phyloP scores from a whole-genome alignment of 306 rosid species.

The Comarum palustre region DNA sequence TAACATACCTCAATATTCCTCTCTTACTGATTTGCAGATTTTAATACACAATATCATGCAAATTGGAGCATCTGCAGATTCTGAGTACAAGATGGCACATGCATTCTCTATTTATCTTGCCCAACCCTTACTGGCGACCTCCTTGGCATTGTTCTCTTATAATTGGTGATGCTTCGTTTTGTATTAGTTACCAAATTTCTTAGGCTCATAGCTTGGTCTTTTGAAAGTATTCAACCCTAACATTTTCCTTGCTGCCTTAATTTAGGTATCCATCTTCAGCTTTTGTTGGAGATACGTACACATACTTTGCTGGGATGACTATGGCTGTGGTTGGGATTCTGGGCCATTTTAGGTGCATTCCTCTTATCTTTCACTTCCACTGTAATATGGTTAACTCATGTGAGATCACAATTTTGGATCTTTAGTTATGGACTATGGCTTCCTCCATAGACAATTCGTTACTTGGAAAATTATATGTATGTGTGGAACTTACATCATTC shows the following conservation, averaged over 20 bases:
- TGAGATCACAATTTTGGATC: not conserved
- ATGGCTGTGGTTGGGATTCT: slow-evolving; percentile 94
- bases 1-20: not conserved
- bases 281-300: slow-evolving; percentile 94
- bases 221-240: slow-evolving; percentile 21
- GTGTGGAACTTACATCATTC: not conserved
- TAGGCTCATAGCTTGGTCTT: slow-evolving; percentile 14
- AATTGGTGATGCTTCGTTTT: slow-evolving; percentile 50
- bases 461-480: not conserved
- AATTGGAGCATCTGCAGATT: slow-evolving; percentile 71
- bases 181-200: slow-evolving; percentile 9
- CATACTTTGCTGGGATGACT: slow-evolving; percentile 98
- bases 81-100: slow-evolving; percentile 78
- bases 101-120: slow-evolving; percentile 75
- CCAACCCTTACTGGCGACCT: slow-evolving; percentile 81
- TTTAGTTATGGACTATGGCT: not conserved
- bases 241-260: slow-evolving; percentile 24
- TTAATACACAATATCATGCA: slow-evolving; percentile 76
- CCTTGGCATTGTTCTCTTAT: slow-evolving; percentile 65
- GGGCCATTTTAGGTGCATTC: slow-evolving; percentile 81
- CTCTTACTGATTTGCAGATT: slow-evolving; percentile 48
- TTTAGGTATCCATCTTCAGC: slow-evolving; percentile 91
- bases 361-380: slow-evolving; percentile 7
- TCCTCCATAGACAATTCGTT: not conserved
- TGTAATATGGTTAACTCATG: not conserved